Base-by-base conservation (phyloP, 352 stramenopile genomes). In the Pythium oligandrum region DNA sequence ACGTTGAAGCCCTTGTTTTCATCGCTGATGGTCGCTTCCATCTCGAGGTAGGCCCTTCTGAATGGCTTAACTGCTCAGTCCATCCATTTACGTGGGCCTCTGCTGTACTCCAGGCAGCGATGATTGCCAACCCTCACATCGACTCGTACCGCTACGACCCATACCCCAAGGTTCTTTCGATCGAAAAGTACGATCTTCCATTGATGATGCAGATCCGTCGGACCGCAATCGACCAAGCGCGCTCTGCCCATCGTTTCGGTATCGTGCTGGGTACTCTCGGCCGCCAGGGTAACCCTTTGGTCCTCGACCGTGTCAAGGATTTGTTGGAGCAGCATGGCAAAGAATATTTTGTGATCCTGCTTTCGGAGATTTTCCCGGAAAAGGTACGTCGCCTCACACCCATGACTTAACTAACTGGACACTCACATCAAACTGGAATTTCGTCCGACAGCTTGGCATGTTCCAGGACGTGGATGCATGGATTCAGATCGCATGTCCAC, bases 1-100 rank as follows among this genome's bases (percentile, higher is more conserved):
- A 95, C n/a, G 72, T 88, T 7, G 85, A 98, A 12, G 83, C 95
- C 17, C 81, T 99, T 42, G 86, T 99, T 12, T 99, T 99, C 75
- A 87, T 99, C 42, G 97, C 98, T 5, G 98, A 99, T 64, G 98
- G 98, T 4, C 86, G 97, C 37, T 99, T 99, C 66, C 98, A 99
- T 66, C 84, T 99, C 33, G 97, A 99, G 81, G 89, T 96, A 53
- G 43, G 44, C 42, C 46, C 12, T 43, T 39, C 17, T 31, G n/a
- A n/a, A 4, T 32, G 35, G 39, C 9, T 31, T n/a, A 10, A 33
- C 44, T 42, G 7, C 31, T 45, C 4, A 37, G 2, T 40, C 6
- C 3, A 48, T 38, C n/a, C 17, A 26, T 26, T 26, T 26, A 26
- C 17, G 17, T 26, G 17, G 17, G 44, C 31, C 3, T 52, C 53